Percentiles rank a stretch among this genome's conserved stretches.
phyloP scores from a whole-genome alignment of 2,329 filamentous ascomycete genomes.

The Teratosphaeria pseudoeucalypti region DNA sequence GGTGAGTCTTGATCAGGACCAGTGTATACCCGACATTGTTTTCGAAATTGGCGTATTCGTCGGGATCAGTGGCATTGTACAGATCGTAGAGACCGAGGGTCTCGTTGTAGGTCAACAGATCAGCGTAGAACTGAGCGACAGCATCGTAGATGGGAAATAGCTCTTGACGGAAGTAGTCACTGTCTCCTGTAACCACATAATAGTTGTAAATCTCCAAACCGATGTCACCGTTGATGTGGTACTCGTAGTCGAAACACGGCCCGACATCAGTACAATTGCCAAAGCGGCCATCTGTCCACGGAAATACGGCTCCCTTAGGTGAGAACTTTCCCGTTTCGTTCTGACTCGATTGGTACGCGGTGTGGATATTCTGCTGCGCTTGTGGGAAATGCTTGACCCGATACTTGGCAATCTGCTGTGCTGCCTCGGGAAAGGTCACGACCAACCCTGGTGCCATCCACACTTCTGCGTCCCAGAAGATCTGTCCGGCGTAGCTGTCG shows the following conservation, averaged over 20 bases:
- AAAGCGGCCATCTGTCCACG: constrained; percentile 57
- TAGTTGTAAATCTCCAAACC: constrained; percentile 52
- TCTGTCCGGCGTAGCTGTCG: constrained; percentile 50
- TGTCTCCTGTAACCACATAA: constrained; percentile 50
- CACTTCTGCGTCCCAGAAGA: constrained; percentile 50
- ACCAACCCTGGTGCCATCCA: constrained; percentile 61
- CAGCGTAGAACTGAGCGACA: constrained; percentile 50
- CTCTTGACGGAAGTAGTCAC: constrained; percentile 42
- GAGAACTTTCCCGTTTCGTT: constrained; percentile 48
- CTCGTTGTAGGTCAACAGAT: constrained; percentile 51
- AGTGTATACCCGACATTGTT: constrained; percentile 62
- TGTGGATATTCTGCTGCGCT: constrained; percentile 49
- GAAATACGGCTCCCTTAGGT: constrained; percentile 49
- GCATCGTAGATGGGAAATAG: constrained; percentile 56
- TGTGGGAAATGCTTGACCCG: constrained; percentile 49
- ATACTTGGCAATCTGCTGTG: constrained; percentile 55
- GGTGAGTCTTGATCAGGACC: constrained; percentile 47
- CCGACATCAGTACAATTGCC: constrained; percentile 57
- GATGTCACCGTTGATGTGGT: constrained; percentile 62
- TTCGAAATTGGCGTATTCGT: constrained; percentile 57
- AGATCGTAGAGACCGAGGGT: constrained; percentile 40
- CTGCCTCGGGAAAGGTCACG: constrained; percentile 51
- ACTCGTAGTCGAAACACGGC: constrained; percentile 60
- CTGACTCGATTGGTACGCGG: constrained; percentile 47
- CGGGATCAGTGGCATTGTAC: constrained; percentile 61